Evolutionary conservation across 2,329 filamentous ascomycete genomes (phyloP).

Genomic region (Stachybotrys chartarum): DNA sequence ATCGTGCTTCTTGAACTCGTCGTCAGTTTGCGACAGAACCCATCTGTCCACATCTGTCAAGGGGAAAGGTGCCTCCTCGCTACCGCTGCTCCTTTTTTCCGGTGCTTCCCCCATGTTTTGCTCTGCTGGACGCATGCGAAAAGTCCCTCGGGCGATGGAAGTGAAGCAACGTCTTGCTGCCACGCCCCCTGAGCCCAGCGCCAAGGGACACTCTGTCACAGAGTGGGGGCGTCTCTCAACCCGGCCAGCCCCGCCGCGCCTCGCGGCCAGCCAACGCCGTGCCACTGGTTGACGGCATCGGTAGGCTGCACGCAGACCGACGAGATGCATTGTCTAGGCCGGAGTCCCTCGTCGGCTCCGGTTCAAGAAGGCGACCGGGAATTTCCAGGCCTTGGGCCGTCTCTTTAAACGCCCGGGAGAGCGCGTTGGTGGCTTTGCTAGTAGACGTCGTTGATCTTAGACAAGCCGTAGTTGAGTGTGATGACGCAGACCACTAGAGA

Average conservation of each 20-base stretch:
- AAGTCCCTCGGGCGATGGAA: background rate
- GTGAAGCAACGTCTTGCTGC: background rate
- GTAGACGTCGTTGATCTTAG: too few relatives aligned
- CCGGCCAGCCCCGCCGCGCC: background rate
- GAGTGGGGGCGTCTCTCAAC: background rate
- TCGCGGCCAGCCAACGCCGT: background rate
- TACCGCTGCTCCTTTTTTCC: conserved; percentile 10
- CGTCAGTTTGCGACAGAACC: conserved; percentile 58
- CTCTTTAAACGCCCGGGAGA: too few relatives aligned
- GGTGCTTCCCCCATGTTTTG: conserved; percentile 30
- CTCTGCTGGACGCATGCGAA: background rate
- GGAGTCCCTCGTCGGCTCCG: background rate
- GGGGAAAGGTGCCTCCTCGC: conserved; percentile 44
- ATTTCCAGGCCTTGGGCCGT: too few relatives aligned
- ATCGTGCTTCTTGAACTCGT: conserved; percentile 60
- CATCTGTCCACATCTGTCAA: conserved; percentile 51
- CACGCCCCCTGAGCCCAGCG: background rate
- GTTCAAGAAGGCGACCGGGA: too few relatives aligned
- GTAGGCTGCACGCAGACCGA: background rate
- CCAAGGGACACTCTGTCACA: background rate
- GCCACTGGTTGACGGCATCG: background rate
- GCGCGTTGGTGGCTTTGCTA: too few relatives aligned
- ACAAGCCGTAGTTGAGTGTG: too few relatives aligned
- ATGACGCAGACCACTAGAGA: too few relatives aligned
- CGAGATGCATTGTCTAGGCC: background rate